phyloP scores from a whole-genome alignment of 2,329 filamentous ascomycete species.

The Botrytis porri region DNA sequence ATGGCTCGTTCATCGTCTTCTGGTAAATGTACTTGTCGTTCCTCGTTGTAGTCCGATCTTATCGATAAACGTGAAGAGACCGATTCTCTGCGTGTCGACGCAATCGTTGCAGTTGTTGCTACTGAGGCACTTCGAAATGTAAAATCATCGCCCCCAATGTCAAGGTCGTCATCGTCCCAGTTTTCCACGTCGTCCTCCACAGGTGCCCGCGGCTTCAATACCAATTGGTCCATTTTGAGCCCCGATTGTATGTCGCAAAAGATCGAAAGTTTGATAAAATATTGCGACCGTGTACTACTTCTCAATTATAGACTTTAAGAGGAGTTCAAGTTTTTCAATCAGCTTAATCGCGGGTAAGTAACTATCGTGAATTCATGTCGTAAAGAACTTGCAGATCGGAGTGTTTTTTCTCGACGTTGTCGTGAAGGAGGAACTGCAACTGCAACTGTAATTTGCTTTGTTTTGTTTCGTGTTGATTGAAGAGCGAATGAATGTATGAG shows the following conservation, averaged over 20 bases:
- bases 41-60: constrained; percentile 50
- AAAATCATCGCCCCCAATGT: constrained; percentile 66
- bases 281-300: background rate
- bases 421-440: background rate
- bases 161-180: constrained; percentile 76
- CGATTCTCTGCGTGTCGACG: constrained; percentile 64
- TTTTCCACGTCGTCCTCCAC: constrained; percentile 63
- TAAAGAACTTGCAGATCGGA: background rate
- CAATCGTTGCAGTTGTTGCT: constrained; percentile 41
- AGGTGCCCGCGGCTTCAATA: constrained; percentile 36
- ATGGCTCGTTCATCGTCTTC: constrained; percentile 83
- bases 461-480: background rate
- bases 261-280: background rate
- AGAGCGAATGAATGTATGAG: background rate
- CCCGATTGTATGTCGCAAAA: background rate
- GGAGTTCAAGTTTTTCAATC: constrained; percentile 23
- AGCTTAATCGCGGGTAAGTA: constrained; percentile 27
- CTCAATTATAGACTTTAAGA: constrained; percentile 17
- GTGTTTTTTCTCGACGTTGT: background rate
- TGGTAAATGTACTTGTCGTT: constrained; percentile 81
- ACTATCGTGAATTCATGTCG: constrained; percentile 33
- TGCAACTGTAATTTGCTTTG: background rate
- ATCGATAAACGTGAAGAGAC: constrained; percentile 50
- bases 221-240: constrained; percentile 36
- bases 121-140: constrained; percentile 50